Conservation (phyloP, 352 stramenopile genomes). For the Phytophthora rubi region DNA sequence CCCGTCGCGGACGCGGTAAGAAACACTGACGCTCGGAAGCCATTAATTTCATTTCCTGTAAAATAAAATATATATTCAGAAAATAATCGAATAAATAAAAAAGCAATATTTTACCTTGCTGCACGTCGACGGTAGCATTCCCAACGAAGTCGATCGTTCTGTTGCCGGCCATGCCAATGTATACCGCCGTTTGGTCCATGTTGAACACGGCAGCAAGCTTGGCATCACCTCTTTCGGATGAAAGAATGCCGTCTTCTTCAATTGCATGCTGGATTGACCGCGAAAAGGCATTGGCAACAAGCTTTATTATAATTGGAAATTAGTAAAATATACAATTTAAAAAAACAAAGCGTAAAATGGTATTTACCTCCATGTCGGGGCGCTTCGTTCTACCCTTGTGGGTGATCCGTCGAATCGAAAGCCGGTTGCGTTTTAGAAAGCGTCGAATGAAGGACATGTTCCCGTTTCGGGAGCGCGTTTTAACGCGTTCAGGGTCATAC, state of each 20-base stretch:
- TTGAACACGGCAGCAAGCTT: slow-evolving; percentile 13
- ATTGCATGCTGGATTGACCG: slow-evolving; percentile 15
- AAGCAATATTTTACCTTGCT: slow-evolving; percentile 6
- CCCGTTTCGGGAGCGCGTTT: background rate
- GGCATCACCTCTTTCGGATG: background rate
- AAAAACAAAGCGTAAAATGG: background rate
- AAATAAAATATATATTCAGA: background rate
- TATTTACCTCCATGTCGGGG: background rate
- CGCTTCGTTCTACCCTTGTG: background rate
- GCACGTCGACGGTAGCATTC: slow-evolving; percentile 2
- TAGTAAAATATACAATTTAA: background rate
- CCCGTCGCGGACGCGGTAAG: slow-evolving; percentile 13
- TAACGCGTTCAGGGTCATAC: background rate
- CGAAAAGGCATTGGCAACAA: slow-evolving; percentile 18
- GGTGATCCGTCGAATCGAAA: background rate
- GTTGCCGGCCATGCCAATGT: slow-evolving; percentile 20
- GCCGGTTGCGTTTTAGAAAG: background rate
- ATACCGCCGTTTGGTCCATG: slow-evolving; percentile 19
- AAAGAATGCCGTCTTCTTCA: slow-evolving; percentile 13
- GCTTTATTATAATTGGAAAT: background rate
- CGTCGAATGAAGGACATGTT: background rate
- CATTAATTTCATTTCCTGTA: slow-evolving; percentile 16
- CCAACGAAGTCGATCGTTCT: slow-evolving; percentile 20
- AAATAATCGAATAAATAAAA: background rate
- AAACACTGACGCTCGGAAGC: slow-evolving; percentile 15